A percentile compares a stretch with the other conserved stretches of the same genome.
These are phyloP conservation scores for Athelia psychrophila DNA, from an alignment of 1,284 basidiomycete genomes.

Conservation along the genomic window DNA sequence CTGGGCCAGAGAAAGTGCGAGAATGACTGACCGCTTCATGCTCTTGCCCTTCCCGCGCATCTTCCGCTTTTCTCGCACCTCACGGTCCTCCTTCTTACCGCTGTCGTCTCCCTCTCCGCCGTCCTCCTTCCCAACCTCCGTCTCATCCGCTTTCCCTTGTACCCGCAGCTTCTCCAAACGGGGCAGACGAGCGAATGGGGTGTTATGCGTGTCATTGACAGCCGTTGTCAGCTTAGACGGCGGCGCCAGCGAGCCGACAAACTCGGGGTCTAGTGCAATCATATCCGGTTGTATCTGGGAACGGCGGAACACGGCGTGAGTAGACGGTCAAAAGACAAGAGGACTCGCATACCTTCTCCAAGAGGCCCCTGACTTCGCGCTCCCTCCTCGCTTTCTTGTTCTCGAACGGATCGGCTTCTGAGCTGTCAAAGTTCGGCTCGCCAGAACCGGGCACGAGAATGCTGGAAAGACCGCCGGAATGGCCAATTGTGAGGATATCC, in stretches of 20 bases:
- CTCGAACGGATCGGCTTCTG: constrained; percentile 95
- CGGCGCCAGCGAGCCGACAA: constrained; percentile 72
- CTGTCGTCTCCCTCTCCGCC: constrained; percentile 35
- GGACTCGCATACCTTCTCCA: constrained; percentile 74
- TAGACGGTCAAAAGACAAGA: constrained; percentile 1
- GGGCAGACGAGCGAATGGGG: constrained; percentile 69
- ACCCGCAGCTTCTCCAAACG: constrained; percentile 71
- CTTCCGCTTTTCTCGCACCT: constrained; percentile 73
- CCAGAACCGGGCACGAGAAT: constrained; percentile 91
- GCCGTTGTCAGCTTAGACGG: constrained; percentile 56
- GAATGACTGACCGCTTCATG: constrained; percentile 60
- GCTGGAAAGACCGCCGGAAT: constrained; percentile 74
- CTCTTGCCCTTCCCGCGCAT: constrained; percentile 86
- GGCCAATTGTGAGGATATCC: constrained; percentile 83
- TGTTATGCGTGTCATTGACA: constrained; percentile 40
- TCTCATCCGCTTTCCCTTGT: constrained; percentile 72
- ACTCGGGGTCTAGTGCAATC: constrained; percentile 88
- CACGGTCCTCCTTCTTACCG: constrained; percentile 32
- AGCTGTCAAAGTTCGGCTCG: constrained; percentile 93
- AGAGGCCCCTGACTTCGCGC: constrained; percentile 84
- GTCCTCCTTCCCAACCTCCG: constrained; percentile 40
- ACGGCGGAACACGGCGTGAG: neutral
- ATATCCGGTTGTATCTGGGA: constrained; percentile 88
- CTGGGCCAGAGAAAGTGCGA: neutral
- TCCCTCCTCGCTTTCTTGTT: constrained; percentile 81